phyloP scores from a whole-genome alignment of 257 asterid species.

The Petunia axillaris region DNA sequence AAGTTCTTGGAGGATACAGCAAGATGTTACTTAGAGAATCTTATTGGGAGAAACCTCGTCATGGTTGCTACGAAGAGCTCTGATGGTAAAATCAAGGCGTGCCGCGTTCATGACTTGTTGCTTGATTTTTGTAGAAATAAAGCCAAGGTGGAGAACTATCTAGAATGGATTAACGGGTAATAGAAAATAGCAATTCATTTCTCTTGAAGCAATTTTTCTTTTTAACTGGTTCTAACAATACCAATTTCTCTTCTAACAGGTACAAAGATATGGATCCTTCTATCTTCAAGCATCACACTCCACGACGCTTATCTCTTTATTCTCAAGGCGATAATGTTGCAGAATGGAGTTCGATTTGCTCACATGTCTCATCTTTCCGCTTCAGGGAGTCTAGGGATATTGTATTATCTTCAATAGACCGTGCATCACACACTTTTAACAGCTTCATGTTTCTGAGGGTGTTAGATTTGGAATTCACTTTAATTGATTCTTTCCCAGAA shows the following conservation, averaged over 20 bases:
- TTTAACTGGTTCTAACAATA: neutral
- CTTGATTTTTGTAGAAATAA: conserved; percentile 21
- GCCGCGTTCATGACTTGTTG: conserved; percentile 28
- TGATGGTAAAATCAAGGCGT: conserved; percentile 27
- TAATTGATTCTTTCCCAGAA: conserved; percentile 13
- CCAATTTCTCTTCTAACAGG: neutral
- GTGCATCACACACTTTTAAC: neutral
- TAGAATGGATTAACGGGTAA: neutral
- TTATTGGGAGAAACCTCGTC: conserved; percentile 27
- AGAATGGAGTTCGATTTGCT: conserved; percentile 4
- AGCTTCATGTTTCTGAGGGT: conserved; percentile 22
- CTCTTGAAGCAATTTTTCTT: neutral
- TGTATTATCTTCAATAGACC: neutral
- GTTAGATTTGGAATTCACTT: conserved; percentile 15
- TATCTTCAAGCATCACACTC: neutral
- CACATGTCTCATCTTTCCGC: conserved; percentile 13
- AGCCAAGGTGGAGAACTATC: neutral
- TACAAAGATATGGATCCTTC: neutral
- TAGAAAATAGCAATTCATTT: neutral
- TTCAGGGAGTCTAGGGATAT: conserved; percentile 8
- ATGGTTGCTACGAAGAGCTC: conserved; percentile 11
- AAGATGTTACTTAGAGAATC: conserved; percentile 24
- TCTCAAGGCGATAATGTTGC: neutral
- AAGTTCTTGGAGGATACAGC: conserved; percentile 24
- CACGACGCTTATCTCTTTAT: neutral